These are phyloP conservation scores for Ananas comosus DNA, from an alignment of 176 grass and related monocot genomes.

Conservation along the genomic window DNA sequence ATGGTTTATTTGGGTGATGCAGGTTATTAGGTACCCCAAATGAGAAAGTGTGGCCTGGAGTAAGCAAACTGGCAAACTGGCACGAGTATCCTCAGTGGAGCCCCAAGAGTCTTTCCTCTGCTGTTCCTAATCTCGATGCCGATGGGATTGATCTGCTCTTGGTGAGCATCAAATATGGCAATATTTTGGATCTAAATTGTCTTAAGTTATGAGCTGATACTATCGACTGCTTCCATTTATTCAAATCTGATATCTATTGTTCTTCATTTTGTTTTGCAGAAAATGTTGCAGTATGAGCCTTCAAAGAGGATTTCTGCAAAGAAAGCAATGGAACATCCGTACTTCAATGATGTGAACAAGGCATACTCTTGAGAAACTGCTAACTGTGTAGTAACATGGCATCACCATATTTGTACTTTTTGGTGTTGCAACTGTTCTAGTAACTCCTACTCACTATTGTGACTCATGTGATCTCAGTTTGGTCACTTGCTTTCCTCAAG, in stretches of 20 bases:
- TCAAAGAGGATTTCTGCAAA: constrained; percentile 66
- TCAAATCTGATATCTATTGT: not conserved
- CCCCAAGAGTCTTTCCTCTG: constrained; percentile 30
- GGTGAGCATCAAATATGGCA: constrained; percentile 28
- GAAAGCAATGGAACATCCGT: constrained; percentile 66
- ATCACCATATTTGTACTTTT: too few species aligned
- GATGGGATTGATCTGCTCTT: constrained; percentile 67
- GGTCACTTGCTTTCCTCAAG: too few species aligned
- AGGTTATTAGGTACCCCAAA: constrained; percentile 89
- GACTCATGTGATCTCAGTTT: too few species aligned
- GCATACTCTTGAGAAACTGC: constrained; percentile 35
- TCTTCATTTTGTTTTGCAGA: constrained; percentile 26
- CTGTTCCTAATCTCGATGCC: constrained; percentile 44
- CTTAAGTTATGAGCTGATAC: not conserved
- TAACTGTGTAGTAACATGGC: too few species aligned
- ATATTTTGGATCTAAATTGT: not conserved
- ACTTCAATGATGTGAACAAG: constrained; percentile 64
- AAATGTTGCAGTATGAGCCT: constrained; percentile 80
- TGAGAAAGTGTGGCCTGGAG: constrained; percentile 80
- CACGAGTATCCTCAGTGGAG: constrained; percentile 93
- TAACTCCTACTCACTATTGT: too few species aligned
- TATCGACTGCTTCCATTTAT: not conserved
- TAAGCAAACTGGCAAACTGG: constrained; percentile 75
- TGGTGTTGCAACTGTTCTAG: too few species aligned
- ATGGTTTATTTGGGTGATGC: constrained; percentile 8